phyloP scores from a whole-genome alignment of 345 rosid genomes.

The Salix arbutifolia region DNA sequence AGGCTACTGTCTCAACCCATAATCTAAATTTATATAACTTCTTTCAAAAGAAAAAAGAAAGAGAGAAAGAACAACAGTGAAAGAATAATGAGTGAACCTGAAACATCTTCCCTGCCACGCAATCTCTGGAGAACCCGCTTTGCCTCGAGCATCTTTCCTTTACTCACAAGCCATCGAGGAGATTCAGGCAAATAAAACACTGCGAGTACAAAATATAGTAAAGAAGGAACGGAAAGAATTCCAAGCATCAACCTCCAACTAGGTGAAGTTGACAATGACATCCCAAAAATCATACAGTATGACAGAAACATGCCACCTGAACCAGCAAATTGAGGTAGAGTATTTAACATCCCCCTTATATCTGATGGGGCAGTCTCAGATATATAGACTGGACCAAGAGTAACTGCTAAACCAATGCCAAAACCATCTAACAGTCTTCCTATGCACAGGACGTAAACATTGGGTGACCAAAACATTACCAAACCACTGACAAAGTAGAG shows the following conservation, averaged over 20 bases:
- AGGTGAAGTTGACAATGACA: constrained; percentile 67
- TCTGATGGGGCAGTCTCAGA: constrained; percentile 98
- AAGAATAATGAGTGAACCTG: constrained; percentile 44
- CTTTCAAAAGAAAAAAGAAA: background rate
- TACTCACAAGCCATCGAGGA: constrained; percentile 98
- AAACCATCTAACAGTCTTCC: constrained; percentile 90
- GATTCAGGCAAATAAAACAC: constrained; percentile 95
- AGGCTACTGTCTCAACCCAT: background rate
- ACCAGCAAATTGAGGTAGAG: constrained; percentile 91
- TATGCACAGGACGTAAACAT: constrained; percentile 69
- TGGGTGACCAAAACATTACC: constrained; percentile 92
- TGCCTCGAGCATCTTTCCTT: constrained; percentile 90
- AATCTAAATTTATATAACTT: background rate
- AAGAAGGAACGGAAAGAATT: constrained; percentile 79
- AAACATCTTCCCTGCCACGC: constrained; percentile 89
- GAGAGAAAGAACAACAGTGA: background rate
- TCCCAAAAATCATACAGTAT: constrained; percentile 85
- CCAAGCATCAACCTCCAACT: constrained; percentile 97
- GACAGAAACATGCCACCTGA: constrained; percentile 94
- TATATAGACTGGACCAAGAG: constrained; percentile 83
- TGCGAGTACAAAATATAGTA: constrained; percentile 54
- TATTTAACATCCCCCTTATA: constrained; percentile 80
- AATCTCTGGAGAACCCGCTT: constrained; percentile 75
- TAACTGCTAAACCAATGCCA: constrained; percentile 88
- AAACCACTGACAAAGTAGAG: constrained; percentile 81